Conservation (phyloP, 257 asterid species). For the Solanum chilense region DNA sequence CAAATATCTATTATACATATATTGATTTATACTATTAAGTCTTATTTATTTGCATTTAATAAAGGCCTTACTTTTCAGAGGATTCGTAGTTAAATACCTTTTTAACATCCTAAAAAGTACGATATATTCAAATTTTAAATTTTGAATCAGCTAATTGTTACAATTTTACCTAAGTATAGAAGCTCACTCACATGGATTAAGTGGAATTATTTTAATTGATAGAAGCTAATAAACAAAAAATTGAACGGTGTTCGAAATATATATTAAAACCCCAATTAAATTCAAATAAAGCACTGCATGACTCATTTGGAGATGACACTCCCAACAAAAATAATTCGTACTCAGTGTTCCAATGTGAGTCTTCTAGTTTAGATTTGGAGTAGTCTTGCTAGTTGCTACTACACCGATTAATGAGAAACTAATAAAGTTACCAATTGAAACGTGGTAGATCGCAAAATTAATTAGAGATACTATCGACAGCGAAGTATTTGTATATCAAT, state of each 20-base stretch:
- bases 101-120: no score
- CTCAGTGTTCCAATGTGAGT: no score
- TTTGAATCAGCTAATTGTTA: background rate
- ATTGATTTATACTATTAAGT: no score
- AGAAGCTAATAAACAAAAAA: no score
- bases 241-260: no score
- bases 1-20: no score
- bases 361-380: rapidly evolving
- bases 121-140: no score
- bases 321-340: rapidly evolving
- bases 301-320: rapidly evolving
- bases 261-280: rapidly evolving
- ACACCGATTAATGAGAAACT: no score
- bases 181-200: background rate
- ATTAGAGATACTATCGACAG: background rate
- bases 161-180: background rate
- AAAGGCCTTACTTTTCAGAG: background rate
- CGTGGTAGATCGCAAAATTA: background rate
- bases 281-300: rapidly evolving
- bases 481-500: background rate
- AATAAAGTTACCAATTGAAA: background rate
- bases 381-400: rapidly evolving
- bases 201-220: background rate
- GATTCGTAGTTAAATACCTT: no score
- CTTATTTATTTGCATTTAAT: no score